phyloP scores from a whole-genome alignment of 2,329 filamentous ascomycete species.

The Xylariaceae sp. region DNA sequence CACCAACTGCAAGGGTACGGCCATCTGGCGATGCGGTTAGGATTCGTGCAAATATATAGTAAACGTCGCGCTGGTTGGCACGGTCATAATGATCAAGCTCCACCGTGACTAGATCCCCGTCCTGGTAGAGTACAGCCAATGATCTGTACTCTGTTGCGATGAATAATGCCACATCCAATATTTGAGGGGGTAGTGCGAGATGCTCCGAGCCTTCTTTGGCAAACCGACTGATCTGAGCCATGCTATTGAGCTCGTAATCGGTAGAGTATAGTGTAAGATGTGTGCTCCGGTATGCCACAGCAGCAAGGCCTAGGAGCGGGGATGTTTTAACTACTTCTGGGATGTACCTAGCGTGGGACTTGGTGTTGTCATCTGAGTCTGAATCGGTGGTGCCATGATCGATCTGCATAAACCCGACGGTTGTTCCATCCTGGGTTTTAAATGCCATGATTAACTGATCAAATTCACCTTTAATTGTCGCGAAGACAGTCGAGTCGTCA shows the following conservation, averaged over 20 bases:
- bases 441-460: not conserved
- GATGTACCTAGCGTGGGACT: not conserved
- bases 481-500: slow-evolving; percentile 5
- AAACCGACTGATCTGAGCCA: not conserved
- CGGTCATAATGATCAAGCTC: not conserved
- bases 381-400: not conserved
- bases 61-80: not conserved
- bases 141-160: not conserved
- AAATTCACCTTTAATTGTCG: not conserved
- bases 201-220: slow-evolving; percentile 8
- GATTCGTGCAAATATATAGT: slow-evolving; percentile 8
- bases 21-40: slow-evolving; percentile 1
- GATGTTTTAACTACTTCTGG: slow-evolving; percentile 1
- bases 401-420: not conserved
- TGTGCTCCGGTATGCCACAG: slow-evolving; percentile 1
- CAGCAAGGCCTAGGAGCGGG: not conserved
- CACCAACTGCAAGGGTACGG: slow-evolving; percentile 5
- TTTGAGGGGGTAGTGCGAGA: not conserved
- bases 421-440: not conserved
- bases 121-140: slow-evolving; percentile 2
- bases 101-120: slow-evolving; percentile 9
- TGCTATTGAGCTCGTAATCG: not conserved
- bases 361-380: slow-evolving; percentile 2
- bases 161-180: slow-evolving; percentile 1
- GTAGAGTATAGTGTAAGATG: not conserved